These are phyloP conservation scores for Panus rudis DNA, from an alignment of 768 basidiomycete genomes.

Conservation along the genomic window DNA sequence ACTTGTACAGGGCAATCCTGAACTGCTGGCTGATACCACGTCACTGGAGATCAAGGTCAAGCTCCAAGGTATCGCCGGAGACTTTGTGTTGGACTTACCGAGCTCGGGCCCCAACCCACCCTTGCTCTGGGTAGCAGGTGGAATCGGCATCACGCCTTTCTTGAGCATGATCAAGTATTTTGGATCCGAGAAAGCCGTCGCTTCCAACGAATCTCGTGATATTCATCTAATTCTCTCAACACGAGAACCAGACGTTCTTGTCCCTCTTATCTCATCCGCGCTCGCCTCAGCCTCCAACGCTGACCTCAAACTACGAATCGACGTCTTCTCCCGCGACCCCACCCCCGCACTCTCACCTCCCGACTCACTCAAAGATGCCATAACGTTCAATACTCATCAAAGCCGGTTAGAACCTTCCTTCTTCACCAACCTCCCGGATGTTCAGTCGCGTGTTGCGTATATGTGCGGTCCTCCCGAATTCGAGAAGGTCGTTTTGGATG, in stretches of 20 bases:
- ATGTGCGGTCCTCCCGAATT: slow-evolving; percentile 46
- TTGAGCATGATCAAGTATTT: slow-evolving; percentile 39
- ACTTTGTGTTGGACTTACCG: slow-evolving; percentile 35
- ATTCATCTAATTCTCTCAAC: slow-evolving; percentile 45
- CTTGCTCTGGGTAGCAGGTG: slow-evolving; percentile 55
- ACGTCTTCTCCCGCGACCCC: slow-evolving; percentile 29
- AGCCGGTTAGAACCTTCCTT: slow-evolving; percentile 16
- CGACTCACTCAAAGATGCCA: slow-evolving; percentile 4
- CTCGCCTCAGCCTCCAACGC: slow-evolving; percentile 9
- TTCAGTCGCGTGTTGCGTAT: slow-evolving; percentile 29
- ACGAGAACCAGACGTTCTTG: slow-evolving; percentile 44
- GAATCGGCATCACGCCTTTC: slow-evolving; percentile 61
- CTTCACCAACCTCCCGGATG: slow-evolving; percentile 2
- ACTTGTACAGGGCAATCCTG: slow-evolving; percentile 32
- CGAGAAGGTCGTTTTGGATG: slow-evolving; percentile 31
- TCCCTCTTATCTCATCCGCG: slow-evolving; percentile 34
- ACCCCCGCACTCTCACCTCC: slow-evolving; percentile 1
- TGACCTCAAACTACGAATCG: slow-evolving; percentile 25
- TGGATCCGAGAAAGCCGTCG: slow-evolving; percentile 8
- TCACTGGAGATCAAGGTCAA: slow-evolving; percentile 35
- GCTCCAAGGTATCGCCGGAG: slow-evolving; percentile 48
- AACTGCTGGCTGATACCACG: slow-evolving; percentile 33
- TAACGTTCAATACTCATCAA: slow-evolving; percentile 11
- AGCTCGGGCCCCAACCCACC: too few relatives aligned
- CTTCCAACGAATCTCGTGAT: slow-evolving; percentile 19